These are phyloP conservation scores for Didymella lethalis DNA, from an alignment of 2,329 filamentous ascomycete species.

Conservation along the genomic window DNA sequence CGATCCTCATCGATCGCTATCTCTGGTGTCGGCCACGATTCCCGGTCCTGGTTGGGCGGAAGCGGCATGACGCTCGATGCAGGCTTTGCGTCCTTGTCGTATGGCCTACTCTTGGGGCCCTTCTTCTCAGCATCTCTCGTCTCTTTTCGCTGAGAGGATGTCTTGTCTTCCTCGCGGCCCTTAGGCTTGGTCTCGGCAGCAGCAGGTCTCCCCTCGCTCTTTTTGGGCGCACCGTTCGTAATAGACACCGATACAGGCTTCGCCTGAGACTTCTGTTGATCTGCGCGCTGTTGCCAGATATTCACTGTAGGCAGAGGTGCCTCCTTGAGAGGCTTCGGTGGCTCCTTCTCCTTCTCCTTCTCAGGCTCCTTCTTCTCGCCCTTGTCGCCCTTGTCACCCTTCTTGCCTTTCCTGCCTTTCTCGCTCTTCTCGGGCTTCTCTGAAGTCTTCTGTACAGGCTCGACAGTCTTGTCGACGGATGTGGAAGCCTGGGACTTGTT, in stretches of 20 bases:
- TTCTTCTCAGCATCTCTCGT: conserved; percentile 42
- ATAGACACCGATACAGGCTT: conserved; percentile 54
- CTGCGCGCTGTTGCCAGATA: conserved; percentile 82
- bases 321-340: conserved; percentile 71
- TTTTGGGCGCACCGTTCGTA: conserved; percentile 39
- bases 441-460: conserved; percentile 60
- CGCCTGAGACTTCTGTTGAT: conserved; percentile 66
- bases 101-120: conserved; percentile 34
- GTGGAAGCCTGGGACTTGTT: conserved; percentile 69
- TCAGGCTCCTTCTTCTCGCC: conserved; percentile 63
- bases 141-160: conserved; percentile 37
- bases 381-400: conserved; percentile 64
- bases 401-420: conserved; percentile 61
- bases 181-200: conserved; percentile 32
- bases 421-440: conserved; percentile 62
- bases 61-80: conserved; percentile 51
- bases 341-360: conserved; percentile 49
- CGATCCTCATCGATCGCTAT: conserved; percentile 78
- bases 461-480: conserved; percentile 68
- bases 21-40: conserved; percentile 91
- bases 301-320: conserved; percentile 86
- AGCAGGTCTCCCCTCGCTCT: conserved; percentile 33
- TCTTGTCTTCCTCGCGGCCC: conserved; percentile 41
- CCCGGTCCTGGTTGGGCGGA: conserved; percentile 77
- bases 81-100: conserved; percentile 42